Percentiles rank a stretch among this genome's conserved stretches.
These are phyloP conservation scores for Paralagenidium karlingii DNA, from an alignment of 352 stramenopile species.

Conservation along the genomic window DNA sequence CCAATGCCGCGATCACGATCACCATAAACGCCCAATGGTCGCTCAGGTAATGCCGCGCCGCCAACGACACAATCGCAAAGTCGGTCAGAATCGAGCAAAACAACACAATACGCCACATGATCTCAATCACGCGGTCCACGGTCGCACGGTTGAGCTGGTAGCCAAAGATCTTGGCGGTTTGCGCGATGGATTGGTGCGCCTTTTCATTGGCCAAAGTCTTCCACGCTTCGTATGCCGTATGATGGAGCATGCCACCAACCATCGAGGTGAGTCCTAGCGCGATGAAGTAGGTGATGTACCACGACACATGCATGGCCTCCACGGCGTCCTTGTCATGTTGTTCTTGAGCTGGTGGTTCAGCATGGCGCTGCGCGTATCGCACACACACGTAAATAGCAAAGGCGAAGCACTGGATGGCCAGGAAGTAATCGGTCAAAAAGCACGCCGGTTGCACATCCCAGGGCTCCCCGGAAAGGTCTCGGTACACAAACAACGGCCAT, in stretches of 20 bases:
- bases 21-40: conserved; percentile 66
- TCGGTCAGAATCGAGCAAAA: conserved; percentile 74
- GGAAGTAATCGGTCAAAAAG: conserved; percentile 81
- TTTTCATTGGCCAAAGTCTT: conserved; percentile 58
- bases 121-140: conserved; percentile 60
- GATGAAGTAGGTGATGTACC: conserved; percentile 83
- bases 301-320: conserved; percentile 7
- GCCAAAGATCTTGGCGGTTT: conserved; percentile 58
- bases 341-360: too few relatives aligned
- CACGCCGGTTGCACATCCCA: conserved; percentile 79
- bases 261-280: conserved; percentile 67
- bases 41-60: conserved; percentile 58
- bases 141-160: conserved; percentile 49
- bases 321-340: conserved; percentile 18
- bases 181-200: conserved; percentile 31
- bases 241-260: conserved; percentile 65
- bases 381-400: conserved; percentile 70
- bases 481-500: conserved; percentile 71
- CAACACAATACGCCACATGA: conserved; percentile 71
- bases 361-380: conserved; percentile 17
- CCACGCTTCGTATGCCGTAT: conserved; percentile 70
- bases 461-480: conserved; percentile 56
- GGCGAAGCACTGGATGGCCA: conserved; percentile 73
- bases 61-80: conserved; percentile 70
- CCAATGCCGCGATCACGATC: conserved; percentile 42